Conservation (phyloP, 192 early-diverging fungal genomes). For the Backusella liffmaniae region DNA sequence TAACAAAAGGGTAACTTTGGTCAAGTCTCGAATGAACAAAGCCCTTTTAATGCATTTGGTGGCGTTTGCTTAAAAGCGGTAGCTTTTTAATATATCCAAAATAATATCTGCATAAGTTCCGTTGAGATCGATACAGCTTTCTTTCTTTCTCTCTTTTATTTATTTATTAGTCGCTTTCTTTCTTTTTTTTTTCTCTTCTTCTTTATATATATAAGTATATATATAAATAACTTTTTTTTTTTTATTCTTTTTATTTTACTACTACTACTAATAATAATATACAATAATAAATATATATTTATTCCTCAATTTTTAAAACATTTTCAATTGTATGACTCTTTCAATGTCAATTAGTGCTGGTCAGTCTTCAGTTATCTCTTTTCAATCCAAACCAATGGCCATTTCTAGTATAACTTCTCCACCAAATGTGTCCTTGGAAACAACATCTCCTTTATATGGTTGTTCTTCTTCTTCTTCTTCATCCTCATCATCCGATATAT, state of each 20-base stretch:
- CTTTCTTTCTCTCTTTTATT: neutral
- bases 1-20: constrained; percentile 12
- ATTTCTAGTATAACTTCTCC: constrained; percentile 37
- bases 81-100: constrained; percentile 22
- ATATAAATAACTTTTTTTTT: neutral
- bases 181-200: neutral
- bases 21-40: constrained; percentile 8
- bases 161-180: neutral
- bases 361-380: constrained; percentile 4
- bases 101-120: constrained; percentile 10
- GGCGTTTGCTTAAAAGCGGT: neutral
- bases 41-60: constrained; percentile 5
- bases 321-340: neutral
- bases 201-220: neutral
- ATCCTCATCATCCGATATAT: constrained; percentile 4
- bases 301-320: neutral
- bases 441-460: neutral
- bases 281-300: neutral
- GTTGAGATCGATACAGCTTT: constrained; percentile 5
- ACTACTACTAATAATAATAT: neutral
- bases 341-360: neutral
- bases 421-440: constrained; percentile 4
- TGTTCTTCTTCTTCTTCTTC: constrained; percentile 8
- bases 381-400: constrained; percentile 31
- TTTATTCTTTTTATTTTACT: neutral